Evolutionary conservation across 2,329 filamentous ascomycete genomes (phyloP).

Genomic region (Neophaeococcomyces mojaviensis): DNA sequence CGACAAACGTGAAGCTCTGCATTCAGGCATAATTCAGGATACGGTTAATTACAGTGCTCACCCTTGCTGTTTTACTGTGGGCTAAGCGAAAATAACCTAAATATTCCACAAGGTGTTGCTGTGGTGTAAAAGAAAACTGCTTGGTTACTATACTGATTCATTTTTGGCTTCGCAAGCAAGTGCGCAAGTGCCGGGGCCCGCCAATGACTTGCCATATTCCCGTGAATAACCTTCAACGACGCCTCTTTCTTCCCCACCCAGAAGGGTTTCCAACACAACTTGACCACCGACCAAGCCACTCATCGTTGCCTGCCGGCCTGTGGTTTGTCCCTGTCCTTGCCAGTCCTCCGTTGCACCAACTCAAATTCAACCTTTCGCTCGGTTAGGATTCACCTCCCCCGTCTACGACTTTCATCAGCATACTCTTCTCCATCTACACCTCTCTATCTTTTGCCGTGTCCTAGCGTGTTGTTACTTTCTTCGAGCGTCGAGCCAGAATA

Average conservation of each 20-base stretch:
- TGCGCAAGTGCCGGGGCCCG: background rate
- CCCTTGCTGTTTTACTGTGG: too few relatives aligned
- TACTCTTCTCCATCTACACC: background rate
- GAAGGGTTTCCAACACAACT: background rate
- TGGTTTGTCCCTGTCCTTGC: background rate
- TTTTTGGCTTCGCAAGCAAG: background rate
- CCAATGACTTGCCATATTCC: background rate
- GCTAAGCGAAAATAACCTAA: background rate
- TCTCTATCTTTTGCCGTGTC: background rate
- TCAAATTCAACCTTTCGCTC: background rate
- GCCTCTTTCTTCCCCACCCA: background rate
- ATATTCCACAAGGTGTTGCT: background rate
- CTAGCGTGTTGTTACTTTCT: too few relatives aligned
- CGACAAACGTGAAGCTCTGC: too few relatives aligned
- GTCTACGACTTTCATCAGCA: background rate
- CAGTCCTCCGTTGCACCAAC: background rate
- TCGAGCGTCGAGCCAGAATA: too few relatives aligned
- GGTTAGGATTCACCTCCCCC: background rate
- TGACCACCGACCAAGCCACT: constrained; percentile 5
- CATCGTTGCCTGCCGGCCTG: background rate
- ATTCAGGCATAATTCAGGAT: too few relatives aligned
- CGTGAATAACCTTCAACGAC: background rate
- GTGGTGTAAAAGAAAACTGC: background rate
- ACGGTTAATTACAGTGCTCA: too few relatives aligned
- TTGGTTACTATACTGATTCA: background rate